phyloP scores from a whole-genome alignment of 805 yeast species.

The Zygosaccharomyces bailii region DNA sequence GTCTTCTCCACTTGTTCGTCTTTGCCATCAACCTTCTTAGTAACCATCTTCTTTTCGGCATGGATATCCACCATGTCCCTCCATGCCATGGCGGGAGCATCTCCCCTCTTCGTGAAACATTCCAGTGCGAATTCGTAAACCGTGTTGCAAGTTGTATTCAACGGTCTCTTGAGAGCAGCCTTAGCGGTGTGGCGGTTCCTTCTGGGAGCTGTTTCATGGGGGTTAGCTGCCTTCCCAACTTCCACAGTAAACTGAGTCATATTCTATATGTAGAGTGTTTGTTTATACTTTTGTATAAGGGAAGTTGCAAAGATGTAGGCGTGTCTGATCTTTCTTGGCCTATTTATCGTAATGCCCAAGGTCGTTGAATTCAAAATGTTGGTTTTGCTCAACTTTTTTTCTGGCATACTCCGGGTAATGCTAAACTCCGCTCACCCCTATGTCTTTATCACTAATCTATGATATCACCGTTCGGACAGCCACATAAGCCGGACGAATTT shows the following conservation, averaged over 20 bases:
- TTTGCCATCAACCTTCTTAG: constrained; percentile 76
- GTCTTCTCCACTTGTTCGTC: constrained; percentile 69
- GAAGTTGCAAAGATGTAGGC: background rate
- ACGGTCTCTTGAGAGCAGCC: constrained; percentile 56
- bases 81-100: constrained; percentile 63
- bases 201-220: constrained; percentile 82
- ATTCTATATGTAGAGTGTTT: background rate
- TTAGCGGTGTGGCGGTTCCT: constrained; percentile 44
- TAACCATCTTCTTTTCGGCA: constrained; percentile 68
- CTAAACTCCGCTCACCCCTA: background rate
- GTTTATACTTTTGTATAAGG: background rate
- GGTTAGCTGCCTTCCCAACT: constrained; percentile 62
- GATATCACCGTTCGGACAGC: background rate
- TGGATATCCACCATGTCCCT: constrained; percentile 74
- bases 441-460: no score
- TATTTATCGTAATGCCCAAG: background rate
- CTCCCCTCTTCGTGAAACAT: constrained; percentile 54
- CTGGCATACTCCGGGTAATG: background rate
- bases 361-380: background rate
- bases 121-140: constrained; percentile 67
- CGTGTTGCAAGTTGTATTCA: constrained; percentile 59
- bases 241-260: constrained; percentile 44
- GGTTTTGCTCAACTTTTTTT: constrained; percentile 3
- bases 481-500: background rate
- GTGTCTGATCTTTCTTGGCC: background rate